Evolutionary conservation across 1,139 yeast genomes (phyloP), one percentile per base, ranked within the genome.

Genomic region (Candida tropicalis): DNA sequence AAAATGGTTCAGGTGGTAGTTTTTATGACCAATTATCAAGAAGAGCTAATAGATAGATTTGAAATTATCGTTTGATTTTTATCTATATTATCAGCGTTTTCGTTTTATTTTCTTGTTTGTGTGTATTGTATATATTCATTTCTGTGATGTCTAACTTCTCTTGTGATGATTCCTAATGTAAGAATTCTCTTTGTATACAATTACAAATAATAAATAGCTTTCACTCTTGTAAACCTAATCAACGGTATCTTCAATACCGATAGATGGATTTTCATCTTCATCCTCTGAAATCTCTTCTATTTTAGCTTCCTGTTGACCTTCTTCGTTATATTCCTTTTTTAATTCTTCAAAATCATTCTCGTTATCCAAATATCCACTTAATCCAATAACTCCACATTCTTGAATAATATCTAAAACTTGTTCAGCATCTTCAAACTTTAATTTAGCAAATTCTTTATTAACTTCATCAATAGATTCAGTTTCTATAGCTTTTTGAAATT

Each of bases 401-500:
- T 89, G 87, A 56, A 93, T 81, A 43, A 81, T 63, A 47, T 84
- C 91, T 54, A 93, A 77, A 8, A 87, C 73, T 20, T 69, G 62
- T 61, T 93, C 98, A 2, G 97, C 97, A 36, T 87, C 91, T 26
- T 78, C 87, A 5, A 91, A 73, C 27, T 81, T 73, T 75, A 88
- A 75, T n/a, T 73, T 71, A 2, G 86, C 95, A 60, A 93, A 87
- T 2, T 88, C 93, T 52, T 82, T 77, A 66, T 93, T 93, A 45
- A 93, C 90, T 50, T 79, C 84, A 50, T 88, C 97, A 46, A 93
- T 71, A 10, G 81, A 73, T 40, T 77, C 79, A 0, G 95, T 78
- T 55, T 73, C 72, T n/a, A 91, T 74, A 0, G 99, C 99, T 6
- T 63, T 70, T 63, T 83, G 89, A 81, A 93, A 81, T 13, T 74